These are phyloP conservation scores for Calamus simplicifolius DNA, from an alignment of 176 grass and related monocot species.

Conservation along the genomic window DNA sequence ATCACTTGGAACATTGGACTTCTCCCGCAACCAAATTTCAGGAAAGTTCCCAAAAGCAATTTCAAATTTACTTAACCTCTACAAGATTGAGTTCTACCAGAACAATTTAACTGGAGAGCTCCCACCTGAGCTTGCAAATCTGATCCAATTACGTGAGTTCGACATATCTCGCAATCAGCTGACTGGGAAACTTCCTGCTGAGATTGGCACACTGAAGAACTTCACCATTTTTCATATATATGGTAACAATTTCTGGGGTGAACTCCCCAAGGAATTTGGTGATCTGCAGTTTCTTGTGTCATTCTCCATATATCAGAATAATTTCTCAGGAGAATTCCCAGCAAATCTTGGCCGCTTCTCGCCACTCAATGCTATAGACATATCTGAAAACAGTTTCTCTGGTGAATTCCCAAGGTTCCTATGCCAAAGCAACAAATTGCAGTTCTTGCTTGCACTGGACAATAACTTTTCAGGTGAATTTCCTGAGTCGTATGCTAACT, in stretches of 20 bases:
- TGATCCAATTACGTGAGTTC: conserved; percentile 71
- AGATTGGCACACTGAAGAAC: conserved; percentile 54
- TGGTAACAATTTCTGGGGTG: conserved; percentile 68
- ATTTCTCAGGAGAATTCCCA: conserved; percentile 71
- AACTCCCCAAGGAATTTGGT: conserved; percentile 63
- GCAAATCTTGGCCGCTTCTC: conserved; percentile 57
- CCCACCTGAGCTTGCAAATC: conserved; percentile 51
- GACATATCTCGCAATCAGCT: conserved; percentile 88
- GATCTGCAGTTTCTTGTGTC: conserved; percentile 64
- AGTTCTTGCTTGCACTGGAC: conserved; percentile 70
- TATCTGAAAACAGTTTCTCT: conserved; percentile 85
- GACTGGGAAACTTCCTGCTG: conserved; percentile 44
- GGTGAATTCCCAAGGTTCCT: conserved; percentile 85
- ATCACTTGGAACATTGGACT: conserved; percentile 69
- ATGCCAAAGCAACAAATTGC: conserved; percentile 63
- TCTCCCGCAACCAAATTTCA: conserved; percentile 82
- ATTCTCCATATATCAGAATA: conserved; percentile 84
- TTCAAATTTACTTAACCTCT: conserved; percentile 59
- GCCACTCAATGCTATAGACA: conserved; percentile 74
- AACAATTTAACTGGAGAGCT: conserved; percentile 92
- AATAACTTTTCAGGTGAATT: conserved; percentile 92
- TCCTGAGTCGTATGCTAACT: conserved; percentile 58
- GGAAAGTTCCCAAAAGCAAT: conserved; percentile 59
- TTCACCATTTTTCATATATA: conserved; percentile 80
- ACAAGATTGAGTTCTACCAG: conserved; percentile 95